Evolutionary conservation across 1,284 basidiomycete species (phyloP).

Genomic region (Leccinum variabile): DNA sequence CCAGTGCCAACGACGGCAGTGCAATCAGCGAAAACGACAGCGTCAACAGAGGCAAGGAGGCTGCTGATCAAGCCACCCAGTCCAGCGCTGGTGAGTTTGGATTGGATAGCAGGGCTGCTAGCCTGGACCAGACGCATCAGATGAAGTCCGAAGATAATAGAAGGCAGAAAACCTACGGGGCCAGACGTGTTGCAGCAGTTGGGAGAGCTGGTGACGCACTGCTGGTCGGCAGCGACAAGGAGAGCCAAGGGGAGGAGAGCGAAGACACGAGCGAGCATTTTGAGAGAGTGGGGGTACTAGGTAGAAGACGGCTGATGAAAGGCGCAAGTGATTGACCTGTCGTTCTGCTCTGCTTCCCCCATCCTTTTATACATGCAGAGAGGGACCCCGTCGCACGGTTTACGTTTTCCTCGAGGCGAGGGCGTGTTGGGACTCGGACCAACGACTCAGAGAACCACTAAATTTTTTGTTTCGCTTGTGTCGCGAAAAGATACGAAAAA

Average conservation of each 20-base stretch:
- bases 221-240: neutral
- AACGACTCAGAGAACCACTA: neutral
- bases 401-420: neutral
- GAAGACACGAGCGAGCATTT: neutral
- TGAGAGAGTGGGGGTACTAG: neutral
- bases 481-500: neutral
- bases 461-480: neutral
- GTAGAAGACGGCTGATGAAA: neutral
- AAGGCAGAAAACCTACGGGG: neutral
- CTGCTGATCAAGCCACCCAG: neutral
- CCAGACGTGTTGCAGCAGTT: neutral
- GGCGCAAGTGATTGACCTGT: neutral
- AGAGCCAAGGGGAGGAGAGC: neutral
- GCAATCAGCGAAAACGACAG: neutral
- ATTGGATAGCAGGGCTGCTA: neutral
- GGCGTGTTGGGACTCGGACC: neutral
- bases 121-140: neutral
- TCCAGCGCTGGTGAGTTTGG: too few species aligned
- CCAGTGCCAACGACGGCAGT: neutral
- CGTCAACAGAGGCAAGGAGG: neutral
- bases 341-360: neutral
- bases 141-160: neutral
- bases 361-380: neutral
- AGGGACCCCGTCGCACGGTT: neutral
- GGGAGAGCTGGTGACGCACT: neutral